Conservation (phyloP, 495 filamentous ascomycete species). For the Lasiosphaeria hispida region DNA sequence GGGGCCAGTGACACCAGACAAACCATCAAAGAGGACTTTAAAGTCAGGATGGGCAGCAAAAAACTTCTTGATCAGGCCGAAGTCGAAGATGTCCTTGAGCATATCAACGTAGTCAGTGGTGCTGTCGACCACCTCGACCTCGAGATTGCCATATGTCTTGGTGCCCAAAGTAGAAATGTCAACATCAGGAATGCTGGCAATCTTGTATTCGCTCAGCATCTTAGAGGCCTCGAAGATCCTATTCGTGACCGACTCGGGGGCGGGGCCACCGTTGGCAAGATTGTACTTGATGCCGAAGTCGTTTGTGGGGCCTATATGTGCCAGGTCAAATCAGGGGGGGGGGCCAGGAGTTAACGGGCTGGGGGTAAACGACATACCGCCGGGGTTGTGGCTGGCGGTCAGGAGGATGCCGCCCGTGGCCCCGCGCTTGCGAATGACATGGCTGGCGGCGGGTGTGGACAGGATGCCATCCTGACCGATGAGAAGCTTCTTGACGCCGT, state of each 20-base stretch:
- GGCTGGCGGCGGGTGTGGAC: constrained; percentile 91
- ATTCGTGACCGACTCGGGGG: constrained; percentile 93
- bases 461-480: constrained; percentile 95
- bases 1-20: constrained; percentile 91
- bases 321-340: neutral
- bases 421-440: constrained; percentile 87
- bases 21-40: constrained; percentile 93
- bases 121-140: constrained; percentile 93
- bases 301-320: constrained; percentile 69
- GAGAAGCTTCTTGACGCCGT: constrained; percentile 97
- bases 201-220: constrained; percentile 85
- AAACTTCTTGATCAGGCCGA: constrained; percentile 90
- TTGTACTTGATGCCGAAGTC: constrained; percentile 99
- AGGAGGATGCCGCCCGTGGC: constrained; percentile 95
- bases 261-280: constrained; percentile 89
- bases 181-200: constrained; percentile 79
- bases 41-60: constrained; percentile 81
- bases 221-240: constrained; percentile 93
- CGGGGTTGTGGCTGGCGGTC: constrained; percentile 97
- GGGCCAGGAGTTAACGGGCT: neutral
- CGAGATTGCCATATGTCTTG: constrained; percentile 76
- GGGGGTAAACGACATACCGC: constrained; percentile 60
- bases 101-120: constrained; percentile 88
- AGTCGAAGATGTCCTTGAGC: constrained; percentile 98
- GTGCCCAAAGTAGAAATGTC: constrained; percentile 81